These are phyloP conservation scores for Ajuga chamaepitys DNA, from an alignment of 257 asterid genomes.

Conservation along the genomic window DNA sequence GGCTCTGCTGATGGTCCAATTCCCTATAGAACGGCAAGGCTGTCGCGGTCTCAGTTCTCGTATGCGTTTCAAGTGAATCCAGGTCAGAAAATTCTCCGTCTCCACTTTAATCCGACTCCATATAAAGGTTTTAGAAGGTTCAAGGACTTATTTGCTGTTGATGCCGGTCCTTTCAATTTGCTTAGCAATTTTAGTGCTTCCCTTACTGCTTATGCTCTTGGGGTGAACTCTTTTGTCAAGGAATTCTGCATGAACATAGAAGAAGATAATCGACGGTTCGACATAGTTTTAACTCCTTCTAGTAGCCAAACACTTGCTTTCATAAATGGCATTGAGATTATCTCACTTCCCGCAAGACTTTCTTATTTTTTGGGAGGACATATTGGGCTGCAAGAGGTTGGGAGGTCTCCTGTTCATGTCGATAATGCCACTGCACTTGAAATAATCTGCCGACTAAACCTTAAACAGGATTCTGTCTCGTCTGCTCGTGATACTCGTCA, in stretches of 20 bases:
- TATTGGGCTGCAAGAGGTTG: too few relatives aligned
- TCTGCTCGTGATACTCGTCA: not conserved
- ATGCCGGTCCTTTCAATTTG: not conserved
- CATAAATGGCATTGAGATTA: not conserved
- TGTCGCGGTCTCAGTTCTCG: not conserved
- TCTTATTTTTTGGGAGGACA: too few relatives aligned
- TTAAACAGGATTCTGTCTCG: not conserved
- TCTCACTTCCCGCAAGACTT: not conserved
- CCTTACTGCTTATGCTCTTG: too few relatives aligned
- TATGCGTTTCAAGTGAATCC: not conserved
- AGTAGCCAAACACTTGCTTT: not conserved
- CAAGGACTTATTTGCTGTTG: conserved; percentile 4
- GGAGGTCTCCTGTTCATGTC: not conserved
- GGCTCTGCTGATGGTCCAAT: conserved; percentile 17
- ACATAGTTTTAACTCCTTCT: not conserved
- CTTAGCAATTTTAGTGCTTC: not conserved
- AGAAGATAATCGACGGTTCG: not conserved
- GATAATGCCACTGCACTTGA: not conserved
- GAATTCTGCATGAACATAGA: not conserved
- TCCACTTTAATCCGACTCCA: conserved; percentile 15
- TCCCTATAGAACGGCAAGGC: conserved; percentile 6
- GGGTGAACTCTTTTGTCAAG: not conserved
- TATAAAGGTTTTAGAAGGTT: not conserved
- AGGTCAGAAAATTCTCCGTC: conserved; percentile 22
- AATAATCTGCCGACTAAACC: not conserved